phyloP scores from a whole-genome alignment of 192 early-diverging fungal species.

The Backusella mclennaniae region DNA sequence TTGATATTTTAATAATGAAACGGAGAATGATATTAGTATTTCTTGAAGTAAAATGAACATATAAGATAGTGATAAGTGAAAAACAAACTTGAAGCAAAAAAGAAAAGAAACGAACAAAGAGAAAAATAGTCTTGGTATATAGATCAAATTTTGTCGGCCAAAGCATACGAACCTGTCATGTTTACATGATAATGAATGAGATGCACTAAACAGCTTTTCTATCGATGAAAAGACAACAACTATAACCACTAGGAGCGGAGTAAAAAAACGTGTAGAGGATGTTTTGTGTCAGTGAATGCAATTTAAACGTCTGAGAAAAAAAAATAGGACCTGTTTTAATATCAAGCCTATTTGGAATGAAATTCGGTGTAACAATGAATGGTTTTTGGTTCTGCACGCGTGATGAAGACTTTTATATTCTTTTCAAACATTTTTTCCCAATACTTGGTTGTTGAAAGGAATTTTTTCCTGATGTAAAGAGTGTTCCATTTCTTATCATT shows the following conservation, averaged over 20 bases:
- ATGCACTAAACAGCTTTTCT: background rate
- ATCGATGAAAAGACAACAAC: background rate
- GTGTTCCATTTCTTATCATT: background rate
- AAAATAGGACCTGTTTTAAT: slow-evolving; percentile 1
- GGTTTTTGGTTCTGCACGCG: background rate
- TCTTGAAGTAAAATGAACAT: background rate
- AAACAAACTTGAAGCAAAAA: background rate
- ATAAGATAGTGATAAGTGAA: background rate
- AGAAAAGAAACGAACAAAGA: background rate
- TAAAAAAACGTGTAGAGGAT: slow-evolving; percentile 1
- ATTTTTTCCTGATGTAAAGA: background rate
- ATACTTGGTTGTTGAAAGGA: background rate
- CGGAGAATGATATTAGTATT: background rate
- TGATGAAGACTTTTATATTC: background rate
- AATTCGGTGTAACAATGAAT: background rate
- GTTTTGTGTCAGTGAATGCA: slow-evolving; percentile 2
- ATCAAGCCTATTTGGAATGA: slow-evolving; percentile 3
- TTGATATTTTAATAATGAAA: background rate
- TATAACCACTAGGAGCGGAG: background rate
- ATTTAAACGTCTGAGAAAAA: slow-evolving; percentile 5
- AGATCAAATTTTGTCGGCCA: background rate
- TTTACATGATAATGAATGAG: background rate
- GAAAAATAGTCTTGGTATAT: background rate
- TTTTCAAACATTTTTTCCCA: background rate
- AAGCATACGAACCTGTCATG: background rate